Percentiles rank a stretch among this genome's conserved stretches.
phyloP scores from a whole-genome alignment of 306 rosid genomes.

The Medicago lupulina region DNA sequence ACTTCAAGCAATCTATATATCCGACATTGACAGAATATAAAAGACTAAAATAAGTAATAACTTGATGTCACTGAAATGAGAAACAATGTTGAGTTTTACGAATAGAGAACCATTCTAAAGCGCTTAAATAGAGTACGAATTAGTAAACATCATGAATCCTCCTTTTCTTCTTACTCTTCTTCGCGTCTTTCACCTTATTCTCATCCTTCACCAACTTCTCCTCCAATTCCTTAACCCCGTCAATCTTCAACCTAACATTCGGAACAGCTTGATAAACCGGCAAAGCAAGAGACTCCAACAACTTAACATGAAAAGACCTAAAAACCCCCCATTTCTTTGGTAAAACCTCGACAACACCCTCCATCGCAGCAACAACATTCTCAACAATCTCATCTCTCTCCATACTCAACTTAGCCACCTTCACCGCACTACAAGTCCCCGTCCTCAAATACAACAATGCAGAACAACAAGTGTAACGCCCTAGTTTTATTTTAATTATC shows the following conservation, averaged over 20 bases:
- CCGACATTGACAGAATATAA: too few relatives aligned
- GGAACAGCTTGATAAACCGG: slow-evolving; percentile 72
- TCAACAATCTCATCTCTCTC: slow-evolving; percentile 56
- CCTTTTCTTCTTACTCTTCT: slow-evolving; percentile 65
- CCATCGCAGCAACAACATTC: slow-evolving; percentile 61
- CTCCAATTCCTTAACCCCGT: slow-evolving; percentile 44
- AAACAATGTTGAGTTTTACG: too few relatives aligned
- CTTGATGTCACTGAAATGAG: too few relatives aligned
- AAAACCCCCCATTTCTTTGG: slow-evolving; percentile 75
- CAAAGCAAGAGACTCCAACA: slow-evolving; percentile 67
- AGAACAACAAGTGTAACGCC: slow-evolving; percentile 52
- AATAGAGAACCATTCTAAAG: too few relatives aligned
- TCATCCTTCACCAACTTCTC: not conserved
- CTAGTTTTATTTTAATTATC: too few relatives aligned
- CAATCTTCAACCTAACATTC: slow-evolving; percentile 62
- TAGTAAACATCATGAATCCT: slow-evolving; percentile 58
- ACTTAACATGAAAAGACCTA: slow-evolving; percentile 79
- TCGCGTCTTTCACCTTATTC: slow-evolving; percentile 34
- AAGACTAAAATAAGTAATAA: too few relatives aligned
- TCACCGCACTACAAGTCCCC: slow-evolving; percentile 79
- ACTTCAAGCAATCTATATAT: too few relatives aligned
- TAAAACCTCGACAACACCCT: slow-evolving; percentile 61
- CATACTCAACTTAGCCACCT: slow-evolving; percentile 66
- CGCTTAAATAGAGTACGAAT: too few relatives aligned
- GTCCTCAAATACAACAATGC: slow-evolving; percentile 61